Conservation (phyloP, 129 eudicot species). For the Tagetes erecta region DNA sequence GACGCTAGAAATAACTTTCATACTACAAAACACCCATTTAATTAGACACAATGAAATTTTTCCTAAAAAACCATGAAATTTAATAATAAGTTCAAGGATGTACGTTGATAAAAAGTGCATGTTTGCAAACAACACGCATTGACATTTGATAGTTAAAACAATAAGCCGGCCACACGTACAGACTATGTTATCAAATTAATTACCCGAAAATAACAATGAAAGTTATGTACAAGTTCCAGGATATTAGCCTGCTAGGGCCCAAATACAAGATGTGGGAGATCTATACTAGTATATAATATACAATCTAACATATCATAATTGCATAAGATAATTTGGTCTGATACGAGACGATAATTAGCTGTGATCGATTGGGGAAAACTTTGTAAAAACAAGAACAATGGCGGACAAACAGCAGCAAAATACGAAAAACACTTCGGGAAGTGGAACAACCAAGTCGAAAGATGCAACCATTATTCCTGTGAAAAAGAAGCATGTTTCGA, state of each 20-base stretch:
- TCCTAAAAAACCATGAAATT: too few relatives aligned
- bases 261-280: background rate
- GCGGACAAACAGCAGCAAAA: slow-evolving; percentile 13
- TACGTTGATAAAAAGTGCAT: too few relatives aligned
- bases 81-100: too few relatives aligned
- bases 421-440: background rate
- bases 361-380: background rate
- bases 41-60: too few relatives aligned
- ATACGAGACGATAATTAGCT: background rate
- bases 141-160: background rate
- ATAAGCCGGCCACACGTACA: background rate
- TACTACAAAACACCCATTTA: too few relatives aligned
- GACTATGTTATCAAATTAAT: background rate
- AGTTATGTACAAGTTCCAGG: background rate
- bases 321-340: background rate
- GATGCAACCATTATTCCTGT: slow-evolving; percentile 4
- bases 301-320: background rate
- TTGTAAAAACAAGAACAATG: background rate
- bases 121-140: too few relatives aligned
- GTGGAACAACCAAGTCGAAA: background rate
- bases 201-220: background rate
- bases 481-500: slow-evolving; percentile 10
- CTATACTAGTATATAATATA: background rate
- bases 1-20: too few relatives aligned
- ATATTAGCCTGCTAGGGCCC: background rate